Percentiles rank a stretch among this genome's conserved stretches.
phyloP scores from a whole-genome alignment of 2,329 filamentous ascomycete species.

The Lithohypha guttulata region DNA sequence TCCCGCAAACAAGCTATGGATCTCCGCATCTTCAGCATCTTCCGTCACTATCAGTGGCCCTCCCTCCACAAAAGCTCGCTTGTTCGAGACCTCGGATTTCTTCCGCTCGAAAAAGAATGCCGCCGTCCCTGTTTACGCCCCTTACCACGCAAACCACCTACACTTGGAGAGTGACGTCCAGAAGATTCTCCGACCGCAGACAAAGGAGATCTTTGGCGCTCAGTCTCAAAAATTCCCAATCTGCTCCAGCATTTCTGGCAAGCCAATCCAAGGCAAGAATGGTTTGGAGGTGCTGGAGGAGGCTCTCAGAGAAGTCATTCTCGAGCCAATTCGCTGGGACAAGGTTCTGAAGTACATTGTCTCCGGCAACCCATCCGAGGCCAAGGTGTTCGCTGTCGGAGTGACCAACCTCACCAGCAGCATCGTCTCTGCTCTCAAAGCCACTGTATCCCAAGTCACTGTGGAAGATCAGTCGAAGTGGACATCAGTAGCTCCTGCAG shows the following conservation, averaged over 20 bases:
- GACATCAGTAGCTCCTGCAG: slow-evolving; percentile 23
- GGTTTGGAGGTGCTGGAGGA: slow-evolving; percentile 26
- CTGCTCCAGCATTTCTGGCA: slow-evolving; percentile 30
- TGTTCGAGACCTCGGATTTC: slow-evolving; percentile 39
- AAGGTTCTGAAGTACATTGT: slow-evolving; percentile 26
- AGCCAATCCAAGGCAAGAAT: slow-evolving; percentile 23
- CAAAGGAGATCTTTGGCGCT: slow-evolving; percentile 23
- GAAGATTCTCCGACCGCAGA: slow-evolving; percentile 36
- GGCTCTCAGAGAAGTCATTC: slow-evolving; percentile 30
- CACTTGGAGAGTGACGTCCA: slow-evolving; percentile 42
- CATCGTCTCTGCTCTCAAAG: slow-evolving; percentile 44
- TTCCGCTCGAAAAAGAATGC: slow-evolving; percentile 42
- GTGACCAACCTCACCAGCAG: slow-evolving; percentile 45
- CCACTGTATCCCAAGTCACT: slow-evolving; percentile 21
- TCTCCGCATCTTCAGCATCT: slow-evolving; percentile 49
- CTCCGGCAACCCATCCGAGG: slow-evolving; percentile 18
- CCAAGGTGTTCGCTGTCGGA: slow-evolving; percentile 39
- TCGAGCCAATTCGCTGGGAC: slow-evolving; percentile 32
- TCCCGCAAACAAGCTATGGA: slow-evolving; percentile 43
- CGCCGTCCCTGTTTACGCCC: slow-evolving; percentile 46
- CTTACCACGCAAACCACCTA: slow-evolving; percentile 49
- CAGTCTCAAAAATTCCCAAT: slow-evolving; percentile 27
- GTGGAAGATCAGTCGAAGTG: slow-evolving; percentile 32
- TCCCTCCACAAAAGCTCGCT: slow-evolving; percentile 41
- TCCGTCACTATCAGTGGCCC: slow-evolving; percentile 51